Base-by-base conservation (phyloP, 1,284 basidiomycete species). In the Sporisorium graminicola region DNA sequence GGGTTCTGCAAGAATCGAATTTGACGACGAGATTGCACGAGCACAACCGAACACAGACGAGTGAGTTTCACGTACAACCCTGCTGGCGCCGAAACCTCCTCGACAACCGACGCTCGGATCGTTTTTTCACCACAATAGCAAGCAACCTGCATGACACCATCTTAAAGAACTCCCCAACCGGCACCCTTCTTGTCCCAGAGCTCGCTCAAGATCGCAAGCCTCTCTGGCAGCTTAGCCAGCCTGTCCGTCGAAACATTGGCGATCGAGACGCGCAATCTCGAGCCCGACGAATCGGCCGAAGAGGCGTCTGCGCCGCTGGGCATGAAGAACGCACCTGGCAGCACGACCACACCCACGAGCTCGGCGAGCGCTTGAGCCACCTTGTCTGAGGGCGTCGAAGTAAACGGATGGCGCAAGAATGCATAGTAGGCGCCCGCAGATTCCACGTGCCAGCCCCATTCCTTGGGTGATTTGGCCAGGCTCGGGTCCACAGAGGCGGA, bases 351-450 rank as follows among this genome's bases (percentile, higher is more conserved):
- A 24, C 81, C 81, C 0, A 82, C 74, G n/a, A 80, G 58, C 42
- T 60, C 65, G 1, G 80, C 80, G 8, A 82, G 51, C 0, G 66
- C 78, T 42, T 76, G 56, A 7, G 80, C 77, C 2, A 82, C 81
- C 22, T 59, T 57, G 14, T 77, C 74, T 44, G 65, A 74, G 13
- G 49, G 42, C 8, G 61, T 24, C 14, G n/a, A 27, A n/a, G 26
- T 29, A 37, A 79, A 82, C 6, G 81, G 81, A 49, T 80, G 80
- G 6, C 54, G 22, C 14, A 86, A 65, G 43, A 79, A 86, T 8
- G 77, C 85, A 65, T 86, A 87, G 68, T 87, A 87, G 0, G 66
- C 86, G 1, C 82, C 85, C 0, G 79, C 68, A 5, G 79, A 79
- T 20, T 78, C 79, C 5, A 86, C 78, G 24, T 79, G 47, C 86